Conservation (phyloP, 2,329 filamentous ascomycete genomes). For the Penicillium sp. region DNA sequence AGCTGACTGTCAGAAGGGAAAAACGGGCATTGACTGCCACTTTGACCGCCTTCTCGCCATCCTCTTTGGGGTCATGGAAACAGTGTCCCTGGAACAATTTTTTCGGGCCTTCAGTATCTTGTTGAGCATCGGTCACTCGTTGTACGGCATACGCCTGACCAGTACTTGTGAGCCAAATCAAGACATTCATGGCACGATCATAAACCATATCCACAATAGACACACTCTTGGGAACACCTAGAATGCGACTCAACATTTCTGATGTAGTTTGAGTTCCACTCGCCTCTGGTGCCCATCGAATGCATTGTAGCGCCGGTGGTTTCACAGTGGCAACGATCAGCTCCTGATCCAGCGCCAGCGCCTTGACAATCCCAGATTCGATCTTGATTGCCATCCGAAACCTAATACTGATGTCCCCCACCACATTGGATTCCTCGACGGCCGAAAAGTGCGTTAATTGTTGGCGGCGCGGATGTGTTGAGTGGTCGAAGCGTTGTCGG, state of each 20-base stretch:
- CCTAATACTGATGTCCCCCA: slow-evolving; percentile 82
- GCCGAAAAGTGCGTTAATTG: slow-evolving; percentile 58
- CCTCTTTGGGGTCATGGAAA: slow-evolving; percentile 72
- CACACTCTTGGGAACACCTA: slow-evolving; percentile 77
- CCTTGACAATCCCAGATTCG: slow-evolving; percentile 88
- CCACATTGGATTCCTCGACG: slow-evolving; percentile 77
- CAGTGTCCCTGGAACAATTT: slow-evolving; percentile 86
- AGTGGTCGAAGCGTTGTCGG: slow-evolving; percentile 69
- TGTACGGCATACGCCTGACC: slow-evolving; percentile 91
- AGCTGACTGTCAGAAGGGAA: slow-evolving; percentile 86
- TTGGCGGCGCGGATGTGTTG: slow-evolving; percentile 46
- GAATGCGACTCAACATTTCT: slow-evolving; percentile 83
- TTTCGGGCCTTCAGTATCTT: slow-evolving; percentile 53
- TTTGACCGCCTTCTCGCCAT: slow-evolving; percentile 64
- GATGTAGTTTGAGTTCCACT: slow-evolving; percentile 83
- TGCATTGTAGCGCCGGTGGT: slow-evolving; percentile 93
- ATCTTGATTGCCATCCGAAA: slow-evolving; percentile 99
- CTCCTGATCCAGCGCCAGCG: slow-evolving; percentile 87
- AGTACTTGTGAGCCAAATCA: slow-evolving; percentile 87
- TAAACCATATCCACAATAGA: slow-evolving; percentile 83
- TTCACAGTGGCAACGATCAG: slow-evolving; percentile 88
- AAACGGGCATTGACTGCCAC: slow-evolving; percentile 92
- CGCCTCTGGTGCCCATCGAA: slow-evolving; percentile 86
- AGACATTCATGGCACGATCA: slow-evolving; percentile 93
- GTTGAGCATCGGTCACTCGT: slow-evolving; percentile 50